phyloP scores from a whole-genome alignment of 495 filamentous ascomycete genomes.

The Tuber aestivum region DNA sequence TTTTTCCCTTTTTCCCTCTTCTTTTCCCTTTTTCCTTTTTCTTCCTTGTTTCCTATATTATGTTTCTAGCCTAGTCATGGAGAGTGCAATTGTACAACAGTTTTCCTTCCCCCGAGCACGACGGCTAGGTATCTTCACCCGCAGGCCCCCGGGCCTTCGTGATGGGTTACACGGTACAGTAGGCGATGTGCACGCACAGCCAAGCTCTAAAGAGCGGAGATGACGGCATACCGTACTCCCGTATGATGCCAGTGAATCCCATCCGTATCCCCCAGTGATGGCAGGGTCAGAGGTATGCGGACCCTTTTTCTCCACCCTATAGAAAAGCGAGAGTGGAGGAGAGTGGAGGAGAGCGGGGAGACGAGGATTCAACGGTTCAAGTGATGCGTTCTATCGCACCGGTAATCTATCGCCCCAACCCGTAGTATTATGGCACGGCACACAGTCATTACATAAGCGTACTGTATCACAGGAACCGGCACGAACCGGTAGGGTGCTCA shows the following conservation, averaged over 20 bases:
- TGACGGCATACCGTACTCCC: no score
- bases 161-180: not conserved
- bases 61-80: not conserved
- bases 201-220: not conserved
- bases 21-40: not conserved
- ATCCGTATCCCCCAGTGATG: not conserved
- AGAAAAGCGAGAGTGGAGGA: not conserved
- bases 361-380: not conserved
- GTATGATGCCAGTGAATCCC: no score
- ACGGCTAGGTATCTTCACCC: not conserved
- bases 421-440: not conserved
- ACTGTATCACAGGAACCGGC: not conserved
- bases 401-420: not conserved
- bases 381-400: not conserved
- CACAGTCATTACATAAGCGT: not conserved
- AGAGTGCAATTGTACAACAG: conserved; percentile 1
- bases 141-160: not conserved
- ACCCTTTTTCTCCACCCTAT: no score
- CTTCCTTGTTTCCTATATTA: not conserved
- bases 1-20: not conserved
- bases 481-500: no score
- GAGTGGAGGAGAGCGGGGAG: not conserved
- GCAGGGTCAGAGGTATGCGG: not conserved
- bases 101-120: not conserved
- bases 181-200: not conserved